These are phyloP conservation scores for Globisporangium acanthophoron DNA, from an alignment of 352 stramenopile species.

Conservation along the genomic window DNA sequence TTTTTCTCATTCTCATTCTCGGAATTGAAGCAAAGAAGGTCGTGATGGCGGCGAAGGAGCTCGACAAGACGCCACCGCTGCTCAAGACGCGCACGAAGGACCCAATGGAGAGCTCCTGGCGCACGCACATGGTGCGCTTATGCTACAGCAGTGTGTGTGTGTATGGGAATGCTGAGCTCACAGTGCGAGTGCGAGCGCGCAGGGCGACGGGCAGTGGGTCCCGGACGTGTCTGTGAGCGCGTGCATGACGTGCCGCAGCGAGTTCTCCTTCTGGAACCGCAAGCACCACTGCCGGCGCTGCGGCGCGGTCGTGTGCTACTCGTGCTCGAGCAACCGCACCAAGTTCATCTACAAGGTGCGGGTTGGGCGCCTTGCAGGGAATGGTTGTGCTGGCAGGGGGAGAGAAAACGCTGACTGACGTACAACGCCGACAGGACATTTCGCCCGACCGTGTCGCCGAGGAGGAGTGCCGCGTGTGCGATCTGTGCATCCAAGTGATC, in stretches of 20 bases:
- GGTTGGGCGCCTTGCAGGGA: background rate
- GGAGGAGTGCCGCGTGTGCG: slow-evolving; percentile 72
- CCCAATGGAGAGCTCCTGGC: slow-evolving; percentile 83
- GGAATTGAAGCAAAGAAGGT: slow-evolving; percentile 5
- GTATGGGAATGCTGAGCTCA: background rate
- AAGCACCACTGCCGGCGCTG: slow-evolving; percentile 89
- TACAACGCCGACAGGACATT: slow-evolving; percentile 41
- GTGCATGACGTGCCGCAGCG: slow-evolving; percentile 80
- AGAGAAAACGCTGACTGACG: background rate
- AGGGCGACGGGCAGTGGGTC: slow-evolving; percentile 84
- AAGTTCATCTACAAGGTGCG: slow-evolving; percentile 83
- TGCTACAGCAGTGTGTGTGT: background rate
- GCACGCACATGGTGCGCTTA: slow-evolving; percentile 66
- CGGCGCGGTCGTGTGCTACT: slow-evolving; percentile 72
- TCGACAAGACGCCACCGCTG: slow-evolving; percentile 33
- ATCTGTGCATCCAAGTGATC: slow-evolving; percentile 79
- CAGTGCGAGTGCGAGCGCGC: background rate
- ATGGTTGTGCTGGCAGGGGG: no score
- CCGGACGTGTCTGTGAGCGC: slow-evolving; percentile 67
- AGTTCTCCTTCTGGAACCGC: slow-evolving; percentile 84
- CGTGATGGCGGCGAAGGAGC: slow-evolving; percentile 10
- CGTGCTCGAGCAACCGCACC: slow-evolving; percentile 72
- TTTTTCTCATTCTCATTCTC: background rate
- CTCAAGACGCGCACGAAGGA: slow-evolving; percentile 77
- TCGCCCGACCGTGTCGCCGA: slow-evolving; percentile 44